Evolutionary conservation across 2,329 filamentous ascomycete species (phyloP).

Genomic region (Sporothrix protearum): DNA sequence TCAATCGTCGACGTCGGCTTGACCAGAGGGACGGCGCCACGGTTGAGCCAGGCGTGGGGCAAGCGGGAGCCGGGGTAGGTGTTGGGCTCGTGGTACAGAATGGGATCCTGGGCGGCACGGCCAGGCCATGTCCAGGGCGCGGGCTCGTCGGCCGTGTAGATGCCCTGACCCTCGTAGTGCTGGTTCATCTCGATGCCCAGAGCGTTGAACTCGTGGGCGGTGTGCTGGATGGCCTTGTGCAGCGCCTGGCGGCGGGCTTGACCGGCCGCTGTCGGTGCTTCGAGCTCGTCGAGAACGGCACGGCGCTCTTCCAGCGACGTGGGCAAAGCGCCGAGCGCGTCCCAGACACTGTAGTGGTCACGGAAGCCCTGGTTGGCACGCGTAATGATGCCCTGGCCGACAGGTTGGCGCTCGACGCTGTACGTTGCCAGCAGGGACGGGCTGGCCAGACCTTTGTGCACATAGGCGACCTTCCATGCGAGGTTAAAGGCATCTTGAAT

Average conservation of each 20-base stretch:
- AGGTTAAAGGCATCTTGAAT: slow-evolving; percentile 56
- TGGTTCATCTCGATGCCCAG: slow-evolving; percentile 60
- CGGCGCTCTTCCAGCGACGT: slow-evolving; percentile 40
- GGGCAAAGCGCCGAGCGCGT: slow-evolving; percentile 44
- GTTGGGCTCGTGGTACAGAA: slow-evolving; percentile 43
- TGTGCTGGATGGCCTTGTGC: slow-evolving; percentile 42
- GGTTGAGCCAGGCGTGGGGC: slow-evolving; percentile 61
- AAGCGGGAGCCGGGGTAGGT: slow-evolving; percentile 59
- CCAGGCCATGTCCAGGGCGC: slow-evolving; percentile 28
- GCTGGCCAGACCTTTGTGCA: slow-evolving; percentile 37
- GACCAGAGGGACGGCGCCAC: slow-evolving; percentile 37
- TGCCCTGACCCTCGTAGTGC: slow-evolving; percentile 45
- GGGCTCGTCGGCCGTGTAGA: slow-evolving; percentile 45
- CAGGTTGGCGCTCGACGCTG: slow-evolving; percentile 47
- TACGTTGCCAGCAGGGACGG: slow-evolving; percentile 43
- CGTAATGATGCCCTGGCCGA: slow-evolving; percentile 46
- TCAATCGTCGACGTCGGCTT: slow-evolving; percentile 55
- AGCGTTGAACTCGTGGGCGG: slow-evolving; percentile 50
- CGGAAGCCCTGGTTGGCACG: slow-evolving; percentile 56
- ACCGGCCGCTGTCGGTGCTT: slow-evolving; percentile 39
- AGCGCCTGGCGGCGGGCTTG: slow-evolving; percentile 39
- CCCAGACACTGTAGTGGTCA: slow-evolving; percentile 48
- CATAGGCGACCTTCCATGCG: slow-evolving; percentile 54
- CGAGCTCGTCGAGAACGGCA: slow-evolving; percentile 41
- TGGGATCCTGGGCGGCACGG: slow-evolving; percentile 35